A percentile compares a stretch with the other conserved stretches of the same genome.
Conservation (phyloP, 1,284 basidiomycete genomes). For the Peniophora sp. region DNA sequence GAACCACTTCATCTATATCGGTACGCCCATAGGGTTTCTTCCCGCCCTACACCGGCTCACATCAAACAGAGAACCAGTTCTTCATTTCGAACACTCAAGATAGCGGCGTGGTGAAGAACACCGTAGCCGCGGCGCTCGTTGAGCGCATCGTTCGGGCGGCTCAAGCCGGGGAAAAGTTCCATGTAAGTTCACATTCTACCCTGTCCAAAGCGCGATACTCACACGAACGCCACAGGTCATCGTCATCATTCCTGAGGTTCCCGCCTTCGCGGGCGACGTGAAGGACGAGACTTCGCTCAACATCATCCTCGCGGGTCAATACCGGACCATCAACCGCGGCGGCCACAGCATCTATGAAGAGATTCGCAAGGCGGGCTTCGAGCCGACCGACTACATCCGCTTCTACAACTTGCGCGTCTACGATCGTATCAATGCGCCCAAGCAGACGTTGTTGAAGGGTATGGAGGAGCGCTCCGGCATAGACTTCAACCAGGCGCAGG, state of each 20-base stretch:
- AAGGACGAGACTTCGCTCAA: conserved; percentile 65
- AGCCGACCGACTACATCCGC: conserved; percentile 80
- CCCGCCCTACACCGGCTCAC: neutral
- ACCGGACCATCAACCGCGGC: conserved; percentile 82
- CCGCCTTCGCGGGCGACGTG: conserved; percentile 79
- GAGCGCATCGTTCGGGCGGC: conserved; percentile 81
- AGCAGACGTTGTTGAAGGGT: conserved; percentile 49
- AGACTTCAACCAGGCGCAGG: conserved; percentile 78
- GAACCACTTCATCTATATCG: conserved; percentile 86
- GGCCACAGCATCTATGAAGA: conserved; percentile 82
- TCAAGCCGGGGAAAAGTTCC: conserved; percentile 66
- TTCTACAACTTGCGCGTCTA: conserved; percentile 89
- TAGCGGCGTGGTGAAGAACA: conserved; percentile 70
- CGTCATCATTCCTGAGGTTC: conserved; percentile 76
- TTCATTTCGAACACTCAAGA: conserved; percentile 74
- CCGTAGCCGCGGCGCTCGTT: conserved; percentile 76
- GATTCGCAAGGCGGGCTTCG: conserved; percentile 70
- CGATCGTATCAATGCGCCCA: conserved; percentile 85
- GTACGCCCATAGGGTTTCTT: conserved; percentile 27
- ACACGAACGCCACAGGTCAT: conserved; percentile 42
- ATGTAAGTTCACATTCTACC: conserved; percentile 32
- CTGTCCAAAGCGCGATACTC: neutral
- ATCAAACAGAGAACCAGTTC: conserved; percentile 78
- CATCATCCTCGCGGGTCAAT: conserved; percentile 79
- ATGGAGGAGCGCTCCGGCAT: conserved; percentile 75